A percentile compares a stretch with the other conserved stretches of the same genome.
phyloP scores from a whole-genome alignment of 768 basidiomycete genomes.

The Antrodiella citrinella region DNA sequence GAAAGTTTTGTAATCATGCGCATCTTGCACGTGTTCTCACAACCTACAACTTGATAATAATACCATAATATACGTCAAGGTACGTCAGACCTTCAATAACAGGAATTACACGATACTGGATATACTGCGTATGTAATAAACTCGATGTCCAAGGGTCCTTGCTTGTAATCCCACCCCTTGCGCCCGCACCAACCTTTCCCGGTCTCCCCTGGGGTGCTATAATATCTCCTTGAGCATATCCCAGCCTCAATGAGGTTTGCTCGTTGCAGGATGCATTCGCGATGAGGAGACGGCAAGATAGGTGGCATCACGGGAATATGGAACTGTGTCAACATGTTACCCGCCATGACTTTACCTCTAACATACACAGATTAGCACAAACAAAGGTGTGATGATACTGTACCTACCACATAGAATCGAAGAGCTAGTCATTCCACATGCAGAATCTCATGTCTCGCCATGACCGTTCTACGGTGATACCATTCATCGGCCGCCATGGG shows the following conservation, averaged over 20 bases:
- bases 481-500: conserved; percentile 33
- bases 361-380: too few species aligned
- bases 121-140: background rate
- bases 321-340: too few species aligned
- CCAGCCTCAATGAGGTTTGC: background rate
- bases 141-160: background rate
- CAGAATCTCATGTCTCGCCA: conserved; percentile 63
- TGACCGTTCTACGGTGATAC: conserved; percentile 55
- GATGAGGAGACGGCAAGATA: background rate
- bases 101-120: background rate
- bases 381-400: too few species aligned
- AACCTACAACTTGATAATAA: background rate
- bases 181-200: background rate
- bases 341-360: too few species aligned
- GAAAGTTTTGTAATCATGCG: background rate
- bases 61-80: background rate
- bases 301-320: background rate
- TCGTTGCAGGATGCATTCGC: background rate
- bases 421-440: conserved; percentile 56
- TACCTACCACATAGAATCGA: too few species aligned
- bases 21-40: too few species aligned
- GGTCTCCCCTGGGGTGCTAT: background rate
- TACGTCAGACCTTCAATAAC: background rate
- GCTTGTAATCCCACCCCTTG: background rate
- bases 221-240: background rate